These are phyloP conservation scores for Penicillium glabrum DNA, from an alignment of 2,329 filamentous ascomycete genomes.

Conservation along the genomic window DNA sequence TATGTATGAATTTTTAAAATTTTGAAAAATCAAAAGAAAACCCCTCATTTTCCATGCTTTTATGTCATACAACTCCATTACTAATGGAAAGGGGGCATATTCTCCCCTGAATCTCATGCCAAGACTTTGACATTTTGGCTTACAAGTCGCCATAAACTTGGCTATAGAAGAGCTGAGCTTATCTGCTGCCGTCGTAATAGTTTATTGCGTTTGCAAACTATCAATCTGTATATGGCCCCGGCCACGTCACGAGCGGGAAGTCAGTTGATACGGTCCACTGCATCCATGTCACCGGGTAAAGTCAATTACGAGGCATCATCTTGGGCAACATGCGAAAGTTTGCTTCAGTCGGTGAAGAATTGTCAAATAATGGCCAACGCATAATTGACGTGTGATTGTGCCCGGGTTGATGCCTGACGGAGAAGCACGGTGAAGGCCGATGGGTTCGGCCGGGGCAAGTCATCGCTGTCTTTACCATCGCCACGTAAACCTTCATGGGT, in stretches of 20 bases:
- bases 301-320: background rate
- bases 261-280: background rate
- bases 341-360: background rate
- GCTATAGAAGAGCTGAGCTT: background rate
- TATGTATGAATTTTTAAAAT: background rate
- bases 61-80: background rate
- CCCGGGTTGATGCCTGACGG: background rate
- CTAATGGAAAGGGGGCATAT: background rate
- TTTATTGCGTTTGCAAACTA: background rate
- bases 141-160: background rate
- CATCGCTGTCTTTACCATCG: background rate
- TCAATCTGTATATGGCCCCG: background rate
- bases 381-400: background rate
- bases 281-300: background rate
- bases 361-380: background rate
- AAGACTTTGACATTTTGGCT: background rate
- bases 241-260: background rate
- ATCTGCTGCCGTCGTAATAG: background rate
- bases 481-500: background rate
- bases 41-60: background rate
- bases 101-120: background rate
- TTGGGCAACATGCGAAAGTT: background rate
- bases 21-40: background rate
- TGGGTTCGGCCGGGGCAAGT: background rate
- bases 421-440: background rate